These are phyloP conservation scores for Coniochaeta ligniaria DNA, from an alignment of 2,329 filamentous ascomycete genomes.

Conservation along the genomic window DNA sequence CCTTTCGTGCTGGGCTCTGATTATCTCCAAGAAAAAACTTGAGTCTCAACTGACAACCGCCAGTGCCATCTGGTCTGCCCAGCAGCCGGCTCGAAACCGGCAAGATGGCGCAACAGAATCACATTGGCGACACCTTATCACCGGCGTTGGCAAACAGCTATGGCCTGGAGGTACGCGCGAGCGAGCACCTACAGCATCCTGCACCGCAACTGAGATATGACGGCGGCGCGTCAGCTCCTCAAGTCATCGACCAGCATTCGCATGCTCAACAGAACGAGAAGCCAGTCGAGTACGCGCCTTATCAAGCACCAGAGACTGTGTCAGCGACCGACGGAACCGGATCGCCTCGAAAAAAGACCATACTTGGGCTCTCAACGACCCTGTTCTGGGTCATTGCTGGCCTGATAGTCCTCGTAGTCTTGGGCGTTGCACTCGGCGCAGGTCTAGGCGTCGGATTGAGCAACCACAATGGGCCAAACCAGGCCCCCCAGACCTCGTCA, in stretches of 20 bases:
- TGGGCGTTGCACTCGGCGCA: constrained; percentile 1
- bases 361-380: neutral
- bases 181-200: neutral
- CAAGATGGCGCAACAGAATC: neutral
- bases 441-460: constrained; percentile 1
- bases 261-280: neutral
- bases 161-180: neutral
- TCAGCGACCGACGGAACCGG: neutral
- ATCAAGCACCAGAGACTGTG: neutral
- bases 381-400: constrained; percentile 2
- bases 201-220: neutral
- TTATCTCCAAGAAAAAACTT: neutral
- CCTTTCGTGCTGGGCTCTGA: neutral
- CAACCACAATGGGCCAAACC: neutral
- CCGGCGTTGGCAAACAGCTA: neutral
- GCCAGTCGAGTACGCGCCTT: neutral
- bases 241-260: neutral
- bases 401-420: neutral
- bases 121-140: neutral
- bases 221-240: neutral
- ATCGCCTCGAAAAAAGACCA: neutral
- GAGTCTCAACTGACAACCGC: neutral
- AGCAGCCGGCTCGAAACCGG: neutral
- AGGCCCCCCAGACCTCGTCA: neutral
- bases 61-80: neutral